Conservation (phyloP, 306 rosid species). For the Dryas alaskensis region DNA sequence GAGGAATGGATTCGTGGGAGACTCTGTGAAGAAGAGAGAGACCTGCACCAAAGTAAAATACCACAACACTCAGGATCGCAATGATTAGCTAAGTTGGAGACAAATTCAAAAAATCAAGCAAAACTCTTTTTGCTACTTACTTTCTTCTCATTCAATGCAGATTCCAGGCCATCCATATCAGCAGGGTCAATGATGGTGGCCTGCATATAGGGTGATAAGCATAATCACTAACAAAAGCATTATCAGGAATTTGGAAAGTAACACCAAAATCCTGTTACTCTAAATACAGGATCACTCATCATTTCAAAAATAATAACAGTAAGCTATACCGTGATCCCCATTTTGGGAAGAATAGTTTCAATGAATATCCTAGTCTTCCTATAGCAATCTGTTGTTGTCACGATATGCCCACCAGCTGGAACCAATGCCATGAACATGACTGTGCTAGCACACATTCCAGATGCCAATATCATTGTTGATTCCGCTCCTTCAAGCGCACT, state of each 20-base stretch:
- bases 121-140: conserved; percentile 44
- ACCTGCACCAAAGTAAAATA: conserved; percentile 50
- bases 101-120: conserved; percentile 3
- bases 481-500: conserved; percentile 97
- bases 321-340: conserved; percentile 74
- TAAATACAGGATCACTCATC: neutral
- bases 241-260: conserved; percentile 2
- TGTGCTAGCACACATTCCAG: conserved; percentile 94
- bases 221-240: conserved; percentile 19
- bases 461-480: conserved; percentile 82
- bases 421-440: conserved; percentile 79
- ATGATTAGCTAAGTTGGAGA: neutral
- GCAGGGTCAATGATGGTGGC: conserved; percentile 86
- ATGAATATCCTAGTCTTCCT: conserved; percentile 92
- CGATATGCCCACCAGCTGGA: conserved; percentile 95
- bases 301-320: neutral
- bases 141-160: conserved; percentile 67
- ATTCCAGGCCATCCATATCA: conserved; percentile 62
- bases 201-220: conserved; percentile 40
- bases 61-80: conserved; percentile 16
- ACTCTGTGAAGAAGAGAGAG: conserved; percentile 88
- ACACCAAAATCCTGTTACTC: neutral
- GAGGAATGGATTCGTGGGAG: conserved; percentile 95
- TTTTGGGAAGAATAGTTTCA: conserved; percentile 80
- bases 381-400: conserved; percentile 94